Percentiles rank a stretch among this genome's conserved stretches.
Conservation (phyloP, 805 yeast species). For the Suhomyces sp. region DNA sequence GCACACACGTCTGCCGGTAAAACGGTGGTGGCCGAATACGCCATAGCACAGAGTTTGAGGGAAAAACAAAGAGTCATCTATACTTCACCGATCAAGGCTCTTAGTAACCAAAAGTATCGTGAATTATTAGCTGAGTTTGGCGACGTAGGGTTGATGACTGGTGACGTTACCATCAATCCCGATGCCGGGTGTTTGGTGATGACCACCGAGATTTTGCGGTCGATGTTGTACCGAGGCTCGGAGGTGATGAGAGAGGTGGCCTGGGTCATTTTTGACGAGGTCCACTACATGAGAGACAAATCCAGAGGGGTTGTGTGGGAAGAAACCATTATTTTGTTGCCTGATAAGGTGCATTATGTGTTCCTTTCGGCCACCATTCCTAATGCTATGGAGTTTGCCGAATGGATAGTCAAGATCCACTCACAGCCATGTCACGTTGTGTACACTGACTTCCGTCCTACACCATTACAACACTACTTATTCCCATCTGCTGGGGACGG, state of each 20-base stretch:
- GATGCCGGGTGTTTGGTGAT: slow-evolving; percentile 97
- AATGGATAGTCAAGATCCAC: slow-evolving; percentile 96
- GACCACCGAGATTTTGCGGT: slow-evolving; percentile 97
- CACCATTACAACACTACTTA: slow-evolving; percentile 94
- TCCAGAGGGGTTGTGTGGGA: slow-evolving; percentile 99
- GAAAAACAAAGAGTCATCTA: slow-evolving; percentile 92
- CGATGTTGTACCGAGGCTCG: slow-evolving; percentile 96
- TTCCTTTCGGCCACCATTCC: slow-evolving; percentile 96
- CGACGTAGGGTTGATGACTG: slow-evolving; percentile 98
- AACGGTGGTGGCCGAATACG: slow-evolving; percentile 95
- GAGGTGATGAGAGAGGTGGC: slow-evolving; percentile 98
- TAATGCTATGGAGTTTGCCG: slow-evolving; percentile 97
- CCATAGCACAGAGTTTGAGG: slow-evolving; percentile 90
- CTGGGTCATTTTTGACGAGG: slow-evolving; percentile 98
- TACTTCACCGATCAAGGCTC: slow-evolving; percentile 93
- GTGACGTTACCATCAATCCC: slow-evolving; percentile 97
- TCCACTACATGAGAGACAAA: slow-evolving; percentile 96
- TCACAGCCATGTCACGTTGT: slow-evolving; percentile 97
- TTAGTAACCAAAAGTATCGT: slow-evolving; percentile 91
- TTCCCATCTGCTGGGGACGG: slow-evolving; percentile 99
- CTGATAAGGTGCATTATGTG: slow-evolving; percentile 93
- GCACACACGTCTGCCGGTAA: slow-evolving; percentile 98
- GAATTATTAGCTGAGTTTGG: slow-evolving; percentile 90
- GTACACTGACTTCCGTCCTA: slow-evolving; percentile 97
- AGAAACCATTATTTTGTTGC: slow-evolving; percentile 91